Conservation (phyloP, 805 yeast genomes). For the Millerozyma miso region DNA sequence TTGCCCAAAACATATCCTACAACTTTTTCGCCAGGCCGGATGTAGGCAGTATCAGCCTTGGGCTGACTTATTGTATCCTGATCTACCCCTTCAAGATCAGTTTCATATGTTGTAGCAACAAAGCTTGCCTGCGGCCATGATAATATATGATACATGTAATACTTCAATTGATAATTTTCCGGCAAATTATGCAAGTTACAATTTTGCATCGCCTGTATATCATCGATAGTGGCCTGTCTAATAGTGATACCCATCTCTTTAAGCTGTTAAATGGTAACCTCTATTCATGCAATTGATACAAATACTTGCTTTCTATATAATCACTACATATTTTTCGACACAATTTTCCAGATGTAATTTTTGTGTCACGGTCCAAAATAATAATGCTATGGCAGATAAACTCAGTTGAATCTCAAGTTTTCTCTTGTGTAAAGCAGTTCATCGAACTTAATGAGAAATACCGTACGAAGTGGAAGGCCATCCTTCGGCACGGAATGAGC, state of each 20-base stretch:
- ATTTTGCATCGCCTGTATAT: conserved; percentile 93
- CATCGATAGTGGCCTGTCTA: conserved; percentile 81
- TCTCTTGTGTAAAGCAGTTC: conserved; percentile 54
- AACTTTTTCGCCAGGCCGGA: conserved; percentile 66
- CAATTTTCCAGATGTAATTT: background rate
- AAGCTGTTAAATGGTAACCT: background rate
- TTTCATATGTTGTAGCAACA: conserved; percentile 81
- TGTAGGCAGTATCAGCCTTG: conserved; percentile 63
- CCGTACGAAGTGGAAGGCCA: conserved; percentile 61
- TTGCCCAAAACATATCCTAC: conserved; percentile 97
- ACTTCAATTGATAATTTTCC: conserved; percentile 88
- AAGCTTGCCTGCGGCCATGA: conserved; percentile 98
- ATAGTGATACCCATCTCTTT: conserved; percentile 78
- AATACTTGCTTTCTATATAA: background rate
- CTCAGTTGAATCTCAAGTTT: conserved; percentile 32
- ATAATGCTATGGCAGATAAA: background rate
- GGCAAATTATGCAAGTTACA: conserved; percentile 90
- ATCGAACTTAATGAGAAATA: conserved; percentile 70
- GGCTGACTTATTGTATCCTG: conserved; percentile 15
- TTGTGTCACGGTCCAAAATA: conserved; percentile 1
- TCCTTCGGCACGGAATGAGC: conserved; percentile 74
- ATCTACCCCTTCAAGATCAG: conserved; percentile 23
- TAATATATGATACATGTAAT: conserved; percentile 87
- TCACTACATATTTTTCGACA: background rate
- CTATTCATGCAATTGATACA: background rate